Evolutionary conservation across 164 flowering plant species (phyloP).

Genomic region (Pachysandra terminalis): DNA sequence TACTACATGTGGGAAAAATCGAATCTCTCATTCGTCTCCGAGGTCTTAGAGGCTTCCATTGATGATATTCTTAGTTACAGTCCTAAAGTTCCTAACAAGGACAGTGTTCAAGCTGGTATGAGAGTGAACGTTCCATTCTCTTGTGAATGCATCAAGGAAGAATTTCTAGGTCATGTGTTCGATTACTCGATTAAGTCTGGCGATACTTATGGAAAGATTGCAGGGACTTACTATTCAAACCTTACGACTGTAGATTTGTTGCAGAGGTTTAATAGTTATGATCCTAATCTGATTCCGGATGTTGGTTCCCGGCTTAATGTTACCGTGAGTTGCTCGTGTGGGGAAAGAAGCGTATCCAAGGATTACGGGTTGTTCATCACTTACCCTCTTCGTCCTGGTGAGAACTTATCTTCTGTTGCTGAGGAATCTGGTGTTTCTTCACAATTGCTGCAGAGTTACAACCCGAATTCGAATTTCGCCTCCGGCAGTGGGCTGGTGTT

Average conservation of each 20-base stretch:
- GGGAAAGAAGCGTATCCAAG: slow-evolving; percentile 18
- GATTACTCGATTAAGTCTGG: not conserved
- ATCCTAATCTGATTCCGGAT: slow-evolving; percentile 15
- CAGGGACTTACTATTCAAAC: slow-evolving; percentile 17
- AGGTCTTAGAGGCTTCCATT: slow-evolving; percentile 9
- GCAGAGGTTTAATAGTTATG: slow-evolving; percentile 11
- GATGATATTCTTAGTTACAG: slow-evolving; percentile 23
- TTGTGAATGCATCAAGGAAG: not conserved
- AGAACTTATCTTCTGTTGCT: slow-evolving; percentile 16
- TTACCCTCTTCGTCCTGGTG: slow-evolving; percentile 20
- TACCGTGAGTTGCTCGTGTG: slow-evolving; percentile 28
- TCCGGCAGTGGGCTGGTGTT: slow-evolving; percentile 15
- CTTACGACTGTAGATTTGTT: slow-evolving; percentile 20
- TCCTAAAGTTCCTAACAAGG: slow-evolving; percentile 7
- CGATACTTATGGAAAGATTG: slow-evolving; percentile 23
- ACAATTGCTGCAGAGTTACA: slow-evolving; percentile 23
- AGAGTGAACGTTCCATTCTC: slow-evolving; percentile 31
- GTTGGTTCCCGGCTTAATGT: slow-evolving; percentile 12
- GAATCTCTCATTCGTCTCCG: slow-evolving; percentile 30
- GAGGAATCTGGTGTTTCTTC: not conserved
- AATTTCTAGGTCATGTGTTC: slow-evolving; percentile 21
- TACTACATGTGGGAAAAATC: slow-evolving; percentile 27
- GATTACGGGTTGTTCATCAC: slow-evolving; percentile 26
- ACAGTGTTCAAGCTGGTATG: slow-evolving; percentile 6
- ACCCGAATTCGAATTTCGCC: slow-evolving; percentile 20